A percentile compares a stretch with the other conserved stretches of the same genome.
Evolutionary conservation across 192 early-diverging fungal genomes (phyloP).

Genomic region (Backusella tarrabulga): DNA sequence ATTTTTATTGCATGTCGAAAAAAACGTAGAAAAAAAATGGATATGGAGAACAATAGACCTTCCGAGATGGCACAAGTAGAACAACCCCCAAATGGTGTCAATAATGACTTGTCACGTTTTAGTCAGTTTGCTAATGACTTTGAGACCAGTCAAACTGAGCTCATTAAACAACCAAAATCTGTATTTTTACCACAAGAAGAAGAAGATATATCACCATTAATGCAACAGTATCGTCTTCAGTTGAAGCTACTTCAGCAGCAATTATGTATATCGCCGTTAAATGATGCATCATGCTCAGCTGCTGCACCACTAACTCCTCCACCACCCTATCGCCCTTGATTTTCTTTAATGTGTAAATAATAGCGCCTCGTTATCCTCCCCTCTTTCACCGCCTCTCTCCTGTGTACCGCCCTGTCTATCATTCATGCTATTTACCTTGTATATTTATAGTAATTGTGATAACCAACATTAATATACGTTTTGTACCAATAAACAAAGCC

Average conservation of each 20-base stretch:
- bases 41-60: slow-evolving; percentile 9
- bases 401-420: neutral
- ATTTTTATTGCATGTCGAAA: slow-evolving; percentile 8
- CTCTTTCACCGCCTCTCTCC: neutral
- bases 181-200: neutral
- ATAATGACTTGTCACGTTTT: slow-evolving; percentile 8
- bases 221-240: slow-evolving; percentile 11
- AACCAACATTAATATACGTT: neutral
- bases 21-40: slow-evolving; percentile 10
- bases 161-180: neutral
- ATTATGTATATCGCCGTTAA: neutral
- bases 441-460: neutral
- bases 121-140: slow-evolving; percentile 22
- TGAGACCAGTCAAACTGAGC: neutral
- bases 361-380: neutral
- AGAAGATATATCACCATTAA: neutral
- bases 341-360: neutral
- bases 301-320: neutral
- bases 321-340: slow-evolving; percentile 11
- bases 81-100: neutral
- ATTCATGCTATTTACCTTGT: neutral
- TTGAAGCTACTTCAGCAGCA: neutral
- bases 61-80: neutral
- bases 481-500: neutral
- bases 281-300: neutral